Evolutionary conservation across 257 asterid species (phyloP).

Genomic region (Penstemon newberryi): DNA sequence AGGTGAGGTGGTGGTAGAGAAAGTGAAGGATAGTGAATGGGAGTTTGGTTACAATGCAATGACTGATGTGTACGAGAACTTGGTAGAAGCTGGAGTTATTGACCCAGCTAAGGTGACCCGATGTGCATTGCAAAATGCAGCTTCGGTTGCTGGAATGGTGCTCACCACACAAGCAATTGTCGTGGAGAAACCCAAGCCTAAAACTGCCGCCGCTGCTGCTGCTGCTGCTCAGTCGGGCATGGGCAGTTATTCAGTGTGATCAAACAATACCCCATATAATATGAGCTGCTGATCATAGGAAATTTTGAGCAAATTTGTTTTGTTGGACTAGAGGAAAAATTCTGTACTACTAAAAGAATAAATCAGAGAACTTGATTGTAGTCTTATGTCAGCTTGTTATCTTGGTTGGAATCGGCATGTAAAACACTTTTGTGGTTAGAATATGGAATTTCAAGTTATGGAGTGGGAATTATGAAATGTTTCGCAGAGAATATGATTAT

Average conservation of each 20-base stretch:
- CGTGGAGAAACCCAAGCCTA: conserved; percentile 82
- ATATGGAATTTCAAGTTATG: too few relatives aligned
- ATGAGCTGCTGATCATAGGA: conserved; percentile 19
- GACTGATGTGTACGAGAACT: conserved; percentile 71
- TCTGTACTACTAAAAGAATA: not conserved
- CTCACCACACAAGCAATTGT: conserved; percentile 98
- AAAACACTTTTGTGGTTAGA: too few relatives aligned
- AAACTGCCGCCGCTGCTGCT: conserved; percentile 41
- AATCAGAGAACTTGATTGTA: too few relatives aligned
- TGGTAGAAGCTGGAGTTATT: conserved; percentile 82
- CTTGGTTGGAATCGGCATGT: too few relatives aligned
- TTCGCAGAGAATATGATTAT: too few relatives aligned
- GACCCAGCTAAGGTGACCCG: conserved; percentile 98
- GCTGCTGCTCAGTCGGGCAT: conserved; percentile 31
- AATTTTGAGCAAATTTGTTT: not conserved
- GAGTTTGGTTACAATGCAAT: conserved; percentile 92
- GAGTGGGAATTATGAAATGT: too few relatives aligned
- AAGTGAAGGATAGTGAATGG: conserved; percentile 73
- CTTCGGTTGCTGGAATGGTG: conserved; percentile 98
- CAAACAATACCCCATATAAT: not conserved
- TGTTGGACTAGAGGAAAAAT: not conserved
- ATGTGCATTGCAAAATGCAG: conserved; percentile 85
- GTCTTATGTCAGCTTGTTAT: too few relatives aligned
- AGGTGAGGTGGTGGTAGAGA: conserved; percentile 96
- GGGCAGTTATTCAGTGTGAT: conserved; percentile 52